Base-by-base conservation (phyloP, 1,139 yeast genomes). In the Taphrina flavorubra region DNA sequence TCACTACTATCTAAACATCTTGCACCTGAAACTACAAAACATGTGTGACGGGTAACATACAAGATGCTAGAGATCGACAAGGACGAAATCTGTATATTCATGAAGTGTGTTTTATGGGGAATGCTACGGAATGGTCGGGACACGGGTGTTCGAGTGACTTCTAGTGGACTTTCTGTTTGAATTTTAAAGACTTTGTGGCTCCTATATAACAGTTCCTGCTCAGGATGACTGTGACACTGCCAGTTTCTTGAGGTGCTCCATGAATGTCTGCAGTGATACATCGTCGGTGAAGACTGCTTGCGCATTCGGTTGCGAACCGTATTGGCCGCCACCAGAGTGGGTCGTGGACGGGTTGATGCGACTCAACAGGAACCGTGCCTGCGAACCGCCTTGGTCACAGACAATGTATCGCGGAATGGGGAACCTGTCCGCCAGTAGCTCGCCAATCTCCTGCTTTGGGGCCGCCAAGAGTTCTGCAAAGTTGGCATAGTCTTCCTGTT, bases 361-460 rank as follows among this genome's bases (percentile, higher is more conserved):
- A 63, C 97, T 90, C 77, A 91, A 86, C 80, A 94, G 84, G 84
- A 94, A 94, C 81, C 99, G 88, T 1, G 98, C 98, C 81, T 94
- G 99, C 39, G 97, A 92, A 67, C 97, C 97, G 76, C 98, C 97
- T 75, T 92, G 97, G 77, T 92, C 97, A 68, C 97, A 92, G 75
- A 92, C 97, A 74, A 92, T 91, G 78, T 90, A 94, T 80, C 98
- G 86, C 64, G 99, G 99, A 76, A 94, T 84, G 75, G 99, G 99
- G 86, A 91, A 94, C 79, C 99, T 86, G 77, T 94, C 98, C 46
- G 89, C 87, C 76, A 94, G 85, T 73, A 94, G 82, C 74, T 89
- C 92, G 5, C 96, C 95, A 39, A 97, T 98, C 79, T 94, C 99
- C 71, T 86, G 85, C 76, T 91, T 88, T 65, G 99, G 97, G 72